These are phyloP conservation scores for Sclerotiophoma versabilis DNA, from an alignment of 2,329 filamentous ascomycete genomes.

Conservation along the genomic window DNA sequence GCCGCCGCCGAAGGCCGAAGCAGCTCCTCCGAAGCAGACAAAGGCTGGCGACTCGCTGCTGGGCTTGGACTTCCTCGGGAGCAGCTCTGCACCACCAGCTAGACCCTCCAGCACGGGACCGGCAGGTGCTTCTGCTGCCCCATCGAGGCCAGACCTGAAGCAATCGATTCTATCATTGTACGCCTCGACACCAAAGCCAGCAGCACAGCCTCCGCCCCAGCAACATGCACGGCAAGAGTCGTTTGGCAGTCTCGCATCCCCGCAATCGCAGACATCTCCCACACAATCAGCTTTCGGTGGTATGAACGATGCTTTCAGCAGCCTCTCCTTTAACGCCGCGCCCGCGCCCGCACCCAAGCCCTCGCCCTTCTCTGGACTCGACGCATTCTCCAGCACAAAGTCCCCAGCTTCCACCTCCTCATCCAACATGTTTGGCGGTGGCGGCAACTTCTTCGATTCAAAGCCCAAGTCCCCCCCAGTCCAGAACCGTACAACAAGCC, in stretches of 20 bases:
- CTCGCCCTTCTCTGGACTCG: slow-evolving; percentile 69
- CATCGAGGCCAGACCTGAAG: slow-evolving; percentile 90
- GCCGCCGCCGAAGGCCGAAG: slow-evolving; percentile 70
- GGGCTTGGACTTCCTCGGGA: slow-evolving; percentile 87
- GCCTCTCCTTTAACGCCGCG: slow-evolving; percentile 64
- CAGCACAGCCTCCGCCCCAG: slow-evolving; percentile 59
- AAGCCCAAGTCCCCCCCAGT: slow-evolving; percentile 63
- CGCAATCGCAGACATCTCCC: slow-evolving; percentile 45
- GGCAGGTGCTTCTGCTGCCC: slow-evolving; percentile 58
- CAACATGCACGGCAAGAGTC: slow-evolving; percentile 62
- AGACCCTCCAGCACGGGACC: slow-evolving; percentile 83
- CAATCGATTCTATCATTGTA: slow-evolving; percentile 97
- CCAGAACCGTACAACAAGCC: slow-evolving; percentile 59
- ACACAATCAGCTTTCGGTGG: slow-evolving; percentile 64
- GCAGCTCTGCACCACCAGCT: slow-evolving; percentile 70
- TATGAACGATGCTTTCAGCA: slow-evolving; percentile 81
- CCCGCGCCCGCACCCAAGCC: slow-evolving; percentile 59
- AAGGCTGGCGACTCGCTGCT: slow-evolving; percentile 86
- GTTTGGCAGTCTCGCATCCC: slow-evolving; percentile 57
- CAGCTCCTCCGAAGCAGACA: slow-evolving; percentile 64
- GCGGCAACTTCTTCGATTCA: slow-evolving; percentile 84
- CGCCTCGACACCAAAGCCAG: slow-evolving; percentile 81
- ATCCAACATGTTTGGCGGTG: slow-evolving; percentile 62
- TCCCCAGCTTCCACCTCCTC: slow-evolving; percentile 54
- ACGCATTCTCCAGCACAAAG: slow-evolving; percentile 58